These are phyloP conservation scores for Phytophthora europaea DNA, from an alignment of 352 stramenopile genomes.

Conservation along the genomic window DNA sequence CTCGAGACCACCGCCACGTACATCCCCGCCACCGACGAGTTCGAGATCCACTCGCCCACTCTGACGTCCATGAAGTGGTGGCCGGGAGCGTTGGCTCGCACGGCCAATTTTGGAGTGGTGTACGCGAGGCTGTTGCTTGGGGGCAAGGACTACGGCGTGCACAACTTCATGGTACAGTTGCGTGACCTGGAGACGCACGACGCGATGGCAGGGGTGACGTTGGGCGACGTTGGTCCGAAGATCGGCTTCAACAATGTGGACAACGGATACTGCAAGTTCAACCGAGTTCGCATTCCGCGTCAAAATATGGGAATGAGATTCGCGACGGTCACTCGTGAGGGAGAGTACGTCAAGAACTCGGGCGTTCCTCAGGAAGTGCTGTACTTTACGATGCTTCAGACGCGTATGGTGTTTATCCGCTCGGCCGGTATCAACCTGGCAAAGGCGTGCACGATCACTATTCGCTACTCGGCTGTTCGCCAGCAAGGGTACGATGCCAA, in stretches of 20 bases:
- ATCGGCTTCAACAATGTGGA: constrained; percentile 85
- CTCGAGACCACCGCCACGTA: constrained; percentile 96
- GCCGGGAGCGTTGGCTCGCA: constrained; percentile 95
- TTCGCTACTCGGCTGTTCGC: constrained; percentile 95
- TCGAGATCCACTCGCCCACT: constrained; percentile 96
- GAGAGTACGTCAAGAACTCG: constrained; percentile 71
- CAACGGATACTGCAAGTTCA: constrained; percentile 72
- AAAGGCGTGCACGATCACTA: constrained; percentile 93
- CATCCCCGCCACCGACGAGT: constrained; percentile 89
- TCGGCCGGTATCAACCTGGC: constrained; percentile 64
- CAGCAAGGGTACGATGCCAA: constrained; percentile 86
- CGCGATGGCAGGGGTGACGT: constrained; percentile 55
- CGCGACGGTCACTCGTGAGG: constrained; percentile 61
- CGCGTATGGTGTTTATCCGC: constrained; percentile 73
- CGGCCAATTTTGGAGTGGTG: constrained; percentile 92
- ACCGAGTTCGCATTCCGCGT: constrained; percentile 69
- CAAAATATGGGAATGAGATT: constrained; percentile 78
- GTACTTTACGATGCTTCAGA: constrained; percentile 89
- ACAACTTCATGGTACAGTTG: constrained; percentile 97
- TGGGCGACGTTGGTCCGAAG: constrained; percentile 79
- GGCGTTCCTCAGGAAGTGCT: constrained; percentile 60
- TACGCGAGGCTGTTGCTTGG: constrained; percentile 90
- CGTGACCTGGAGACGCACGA: constrained; percentile 89
- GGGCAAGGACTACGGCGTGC: constrained; percentile 92
- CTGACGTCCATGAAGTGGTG: constrained; percentile 97